A percentile compares a stretch with the other conserved stretches of the same genome.
Conservation (phyloP, 768 basidiomycete species). For the Calvatia gigantea region DNA sequence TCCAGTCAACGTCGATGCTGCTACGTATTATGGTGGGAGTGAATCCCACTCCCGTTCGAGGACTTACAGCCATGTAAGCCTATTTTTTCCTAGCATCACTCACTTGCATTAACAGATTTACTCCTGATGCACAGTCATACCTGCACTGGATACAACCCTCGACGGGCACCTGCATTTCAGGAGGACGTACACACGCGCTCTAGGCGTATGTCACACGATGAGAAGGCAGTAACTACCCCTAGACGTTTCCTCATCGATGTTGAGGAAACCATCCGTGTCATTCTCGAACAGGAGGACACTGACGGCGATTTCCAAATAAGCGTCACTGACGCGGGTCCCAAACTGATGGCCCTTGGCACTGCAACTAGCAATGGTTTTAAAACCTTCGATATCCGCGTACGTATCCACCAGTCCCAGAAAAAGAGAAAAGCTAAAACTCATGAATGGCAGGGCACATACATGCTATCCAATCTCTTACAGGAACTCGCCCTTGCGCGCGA, state of each 20-base stretch:
- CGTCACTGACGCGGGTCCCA: constrained; percentile 94
- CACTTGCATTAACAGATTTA: constrained; percentile 13
- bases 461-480: constrained; percentile 98
- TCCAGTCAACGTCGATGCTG: constrained; percentile 62
- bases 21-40: constrained; percentile 78
- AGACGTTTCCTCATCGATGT: constrained; percentile 95
- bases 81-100: neutral
- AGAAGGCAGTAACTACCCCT: constrained; percentile 75
- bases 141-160: constrained; percentile 71
- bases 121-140: constrained; percentile 53
- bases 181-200: constrained; percentile 72
- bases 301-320: constrained; percentile 97
- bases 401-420: constrained; percentile 18
- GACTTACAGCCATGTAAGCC: constrained; percentile 82
- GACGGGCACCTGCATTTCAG: constrained; percentile 67
- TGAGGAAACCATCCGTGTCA: constrained; percentile 94
- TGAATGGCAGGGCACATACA: constrained; percentile 82
- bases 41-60: constrained; percentile 79
- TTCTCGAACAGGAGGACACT: constrained; percentile 97
- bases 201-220: constrained; percentile 89
- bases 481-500: constrained; percentile 96
- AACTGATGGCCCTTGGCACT: constrained; percentile 93
- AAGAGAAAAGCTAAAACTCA: neutral
- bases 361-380: constrained; percentile 98
- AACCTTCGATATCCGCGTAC: constrained; percentile 90